These are phyloP conservation scores for Phytopythium kandeliae DNA, from an alignment of 352 stramenopile species.

Conservation along the genomic window DNA sequence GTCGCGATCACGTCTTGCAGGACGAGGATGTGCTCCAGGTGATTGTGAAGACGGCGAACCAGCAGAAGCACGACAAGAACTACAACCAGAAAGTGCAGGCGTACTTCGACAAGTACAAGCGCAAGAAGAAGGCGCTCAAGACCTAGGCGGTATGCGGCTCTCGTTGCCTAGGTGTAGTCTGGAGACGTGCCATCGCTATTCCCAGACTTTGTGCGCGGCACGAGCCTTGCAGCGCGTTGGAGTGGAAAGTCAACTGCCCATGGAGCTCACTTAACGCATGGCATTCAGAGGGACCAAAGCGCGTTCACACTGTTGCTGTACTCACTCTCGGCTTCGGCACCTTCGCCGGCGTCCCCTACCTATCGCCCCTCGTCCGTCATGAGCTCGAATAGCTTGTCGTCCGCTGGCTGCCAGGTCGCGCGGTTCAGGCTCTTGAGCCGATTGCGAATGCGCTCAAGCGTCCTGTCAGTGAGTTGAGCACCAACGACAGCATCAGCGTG, in stretches of 20 bases:
- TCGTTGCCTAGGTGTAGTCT: too few relatives aligned
- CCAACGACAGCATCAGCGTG: too few relatives aligned
- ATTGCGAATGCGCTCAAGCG: slow-evolving; percentile 51
- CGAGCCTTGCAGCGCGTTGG: too few relatives aligned
- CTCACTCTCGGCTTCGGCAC: background rate
- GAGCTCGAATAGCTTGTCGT: slow-evolving; percentile 35
- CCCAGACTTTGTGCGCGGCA: too few relatives aligned
- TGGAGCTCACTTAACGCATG: too few relatives aligned
- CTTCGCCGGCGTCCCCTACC: background rate
- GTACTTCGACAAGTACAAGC: slow-evolving; percentile 96
- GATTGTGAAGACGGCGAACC: slow-evolving; percentile 97
- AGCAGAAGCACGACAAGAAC: slow-evolving; percentile 98
- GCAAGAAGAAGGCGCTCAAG: slow-evolving; percentile 93
- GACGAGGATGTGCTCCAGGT: slow-evolving; percentile 99
- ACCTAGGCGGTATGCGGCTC: slow-evolving; percentile 34
- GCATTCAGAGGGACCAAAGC: too few relatives aligned
- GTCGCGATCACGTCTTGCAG: slow-evolving; percentile 92
- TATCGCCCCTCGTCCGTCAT: background rate
- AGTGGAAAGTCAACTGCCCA: too few relatives aligned
- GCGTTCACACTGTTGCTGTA: too few relatives aligned
- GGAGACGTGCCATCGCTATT: too few relatives aligned
- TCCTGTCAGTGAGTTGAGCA: slow-evolving; percentile 19
- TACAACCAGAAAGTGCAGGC: slow-evolving; percentile 95
- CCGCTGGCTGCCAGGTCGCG: slow-evolving; percentile 37
- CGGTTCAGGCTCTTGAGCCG: slow-evolving; percentile 51